Percentiles rank a stretch among this genome's conserved stretches.
Conservation (phyloP, 164 flowering plant genomes). For the Vitis vinifera region DNA sequence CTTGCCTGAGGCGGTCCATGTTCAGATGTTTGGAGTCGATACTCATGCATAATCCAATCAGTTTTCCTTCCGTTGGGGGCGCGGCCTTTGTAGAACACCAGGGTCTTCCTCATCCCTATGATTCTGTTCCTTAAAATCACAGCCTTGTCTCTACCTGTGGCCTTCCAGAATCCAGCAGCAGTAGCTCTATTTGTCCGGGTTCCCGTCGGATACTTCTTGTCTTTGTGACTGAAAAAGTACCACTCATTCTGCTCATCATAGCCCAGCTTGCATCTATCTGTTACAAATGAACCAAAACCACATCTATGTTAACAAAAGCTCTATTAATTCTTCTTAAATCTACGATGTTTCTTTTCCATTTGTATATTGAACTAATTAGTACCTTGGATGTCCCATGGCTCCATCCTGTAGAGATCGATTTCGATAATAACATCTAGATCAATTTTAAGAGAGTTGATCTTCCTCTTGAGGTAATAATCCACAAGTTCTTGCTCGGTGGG, state of each 20-base stretch:
- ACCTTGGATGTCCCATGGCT: conserved; percentile 95
- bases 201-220: conserved; percentile 81
- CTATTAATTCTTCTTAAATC: no score
- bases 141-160: conserved; percentile 81
- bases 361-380: conserved; percentile 1
- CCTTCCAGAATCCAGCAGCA: conserved; percentile 84
- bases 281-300: background rate
- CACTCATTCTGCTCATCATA: conserved; percentile 70
- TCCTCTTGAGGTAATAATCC: conserved; percentile 70
- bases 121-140: conserved; percentile 57
- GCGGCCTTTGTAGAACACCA: conserved; percentile 78
- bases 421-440: conserved; percentile 72
- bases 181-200: conserved; percentile 79
- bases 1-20: conserved; percentile 69
- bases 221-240: conserved; percentile 90
- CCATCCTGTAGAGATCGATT: conserved; percentile 81
- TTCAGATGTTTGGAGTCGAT: conserved; percentile 63
- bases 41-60: conserved; percentile 91
- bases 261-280: conserved; percentile 54
- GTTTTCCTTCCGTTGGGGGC: conserved; percentile 76
- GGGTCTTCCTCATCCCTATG: conserved; percentile 85
- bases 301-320: background rate
- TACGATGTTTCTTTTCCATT: no score
- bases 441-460: conserved; percentile 53
- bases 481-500: conserved; percentile 93